Evolutionary conservation across 108 stramenopile genomes (phyloP).

Genomic region (Nannochloropsis gaditana): DNA sequence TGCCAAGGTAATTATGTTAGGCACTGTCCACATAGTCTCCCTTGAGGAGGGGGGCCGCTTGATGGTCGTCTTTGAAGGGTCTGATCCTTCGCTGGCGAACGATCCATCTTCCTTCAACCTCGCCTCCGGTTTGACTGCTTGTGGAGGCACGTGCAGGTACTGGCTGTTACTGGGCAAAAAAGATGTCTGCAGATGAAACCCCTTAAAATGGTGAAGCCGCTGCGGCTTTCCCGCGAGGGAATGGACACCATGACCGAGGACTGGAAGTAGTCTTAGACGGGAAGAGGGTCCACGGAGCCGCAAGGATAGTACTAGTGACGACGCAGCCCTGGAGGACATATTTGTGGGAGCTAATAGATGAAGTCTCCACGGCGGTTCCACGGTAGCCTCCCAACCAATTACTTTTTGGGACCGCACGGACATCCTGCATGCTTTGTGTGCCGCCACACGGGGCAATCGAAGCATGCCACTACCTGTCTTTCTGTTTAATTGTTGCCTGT

Average conservation of each 20-base stretch:
- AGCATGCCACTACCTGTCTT: not conserved
- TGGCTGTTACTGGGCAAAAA: not conserved
- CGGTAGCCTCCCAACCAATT: not conserved
- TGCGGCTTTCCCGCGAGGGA: too few relatives aligned
- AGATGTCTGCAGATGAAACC: too few relatives aligned
- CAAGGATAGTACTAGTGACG: too few relatives aligned
- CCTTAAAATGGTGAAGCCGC: too few relatives aligned
- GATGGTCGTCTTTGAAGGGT: not conserved
- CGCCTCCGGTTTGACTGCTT: not conserved
- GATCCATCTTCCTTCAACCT: not conserved
- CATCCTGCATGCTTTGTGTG: not conserved
- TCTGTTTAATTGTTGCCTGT: not conserved
- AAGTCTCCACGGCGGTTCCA: not conserved
- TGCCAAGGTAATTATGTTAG: not conserved
- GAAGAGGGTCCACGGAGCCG: too few relatives aligned
- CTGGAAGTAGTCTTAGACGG: too few relatives aligned
- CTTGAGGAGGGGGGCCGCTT: not conserved
- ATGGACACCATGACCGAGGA: too few relatives aligned
- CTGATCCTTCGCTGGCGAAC: not conserved
- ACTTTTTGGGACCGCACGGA: not conserved
- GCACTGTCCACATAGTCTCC: constrained; percentile 16
- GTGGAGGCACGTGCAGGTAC: not conserved
- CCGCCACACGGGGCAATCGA: not conserved
- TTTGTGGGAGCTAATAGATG: too few relatives aligned
- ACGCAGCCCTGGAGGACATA: too few relatives aligned